Evolutionary conservation across 345 rosid species (phyloP).

Genomic region (Lenwebbia sp.): DNA sequence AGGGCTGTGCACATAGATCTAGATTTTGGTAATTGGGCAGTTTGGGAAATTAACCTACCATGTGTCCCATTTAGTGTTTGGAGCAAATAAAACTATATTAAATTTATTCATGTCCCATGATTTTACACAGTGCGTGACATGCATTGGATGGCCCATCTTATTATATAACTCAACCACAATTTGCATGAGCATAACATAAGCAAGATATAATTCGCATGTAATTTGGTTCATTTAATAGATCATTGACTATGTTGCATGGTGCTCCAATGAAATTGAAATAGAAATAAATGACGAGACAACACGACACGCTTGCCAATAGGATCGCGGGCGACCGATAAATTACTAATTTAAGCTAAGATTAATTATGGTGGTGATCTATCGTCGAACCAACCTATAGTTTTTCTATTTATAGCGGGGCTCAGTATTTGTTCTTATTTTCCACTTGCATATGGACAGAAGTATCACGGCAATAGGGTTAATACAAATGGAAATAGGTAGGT

Average conservation of each 20-base stretch:
- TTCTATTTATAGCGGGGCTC: background rate
- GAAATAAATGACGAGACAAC: background rate
- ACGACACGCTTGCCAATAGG: background rate
- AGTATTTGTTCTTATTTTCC: background rate
- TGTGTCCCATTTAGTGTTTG: background rate
- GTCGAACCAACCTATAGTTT: background rate
- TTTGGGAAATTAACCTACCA: background rate
- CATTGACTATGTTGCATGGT: background rate
- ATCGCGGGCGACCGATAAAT: background rate
- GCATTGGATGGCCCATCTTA: background rate
- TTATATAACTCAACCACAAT: background rate
- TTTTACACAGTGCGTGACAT: background rate
- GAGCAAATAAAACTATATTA: background rate
- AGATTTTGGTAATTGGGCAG: background rate
- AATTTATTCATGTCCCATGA: background rate
- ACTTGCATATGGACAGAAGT: background rate
- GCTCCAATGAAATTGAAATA: background rate
- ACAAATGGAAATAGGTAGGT: background rate
- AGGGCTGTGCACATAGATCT: background rate
- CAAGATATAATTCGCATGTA: background rate
- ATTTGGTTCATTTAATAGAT: background rate
- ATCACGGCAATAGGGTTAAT: background rate
- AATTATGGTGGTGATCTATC: background rate
- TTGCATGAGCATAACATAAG: background rate
- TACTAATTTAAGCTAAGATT: background rate